phyloP scores from a whole-genome alignment of 352 stramenopile species.

The Pythium dissimile region DNA sequence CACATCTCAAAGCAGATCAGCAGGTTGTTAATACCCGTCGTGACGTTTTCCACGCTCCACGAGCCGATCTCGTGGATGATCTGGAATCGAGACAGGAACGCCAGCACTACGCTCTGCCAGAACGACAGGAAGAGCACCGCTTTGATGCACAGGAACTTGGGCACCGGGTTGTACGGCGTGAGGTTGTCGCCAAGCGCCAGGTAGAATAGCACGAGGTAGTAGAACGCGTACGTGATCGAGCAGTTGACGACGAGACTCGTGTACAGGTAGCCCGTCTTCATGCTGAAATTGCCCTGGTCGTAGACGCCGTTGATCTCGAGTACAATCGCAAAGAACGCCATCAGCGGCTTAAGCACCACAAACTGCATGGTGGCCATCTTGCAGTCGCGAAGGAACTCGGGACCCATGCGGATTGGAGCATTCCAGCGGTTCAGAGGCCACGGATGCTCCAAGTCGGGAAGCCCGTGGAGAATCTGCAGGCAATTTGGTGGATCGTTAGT shows the following conservation, averaged over 20 bases:
- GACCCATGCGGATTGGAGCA: constrained; percentile 72
- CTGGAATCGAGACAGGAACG: constrained; percentile 85
- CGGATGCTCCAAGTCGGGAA: constrained; percentile 70
- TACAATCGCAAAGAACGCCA: constrained; percentile 86
- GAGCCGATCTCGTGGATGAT: constrained; percentile 90
- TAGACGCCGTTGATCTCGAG: constrained; percentile 79
- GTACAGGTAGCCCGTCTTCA: constrained; percentile 87
- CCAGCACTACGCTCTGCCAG: constrained; percentile 95
- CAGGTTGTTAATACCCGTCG: constrained; percentile 97
- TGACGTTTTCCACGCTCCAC: constrained; percentile 95
- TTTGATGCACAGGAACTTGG: constrained; percentile 99
- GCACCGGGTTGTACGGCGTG: constrained; percentile 91
- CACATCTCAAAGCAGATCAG: constrained; percentile 99
- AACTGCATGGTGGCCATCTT: constrained; percentile 96
- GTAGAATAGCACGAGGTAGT: constrained; percentile 97
- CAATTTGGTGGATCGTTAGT: not conserved
- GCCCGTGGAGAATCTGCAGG: constrained; percentile 34
- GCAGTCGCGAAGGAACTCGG: constrained; percentile 90
- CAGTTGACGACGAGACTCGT: constrained; percentile 93
- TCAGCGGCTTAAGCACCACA: constrained; percentile 92
- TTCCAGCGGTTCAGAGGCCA: constrained; percentile 71
- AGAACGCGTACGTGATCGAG: constrained; percentile 96
- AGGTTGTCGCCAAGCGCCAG: constrained; percentile 89
- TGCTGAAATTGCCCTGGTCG: constrained; percentile 83
- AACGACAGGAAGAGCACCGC: constrained; percentile 98